A percentile compares a stretch with the other conserved stretches of the same genome.
These are phyloP conservation scores for Monosporascus sp. DNA, from an alignment of 2,329 filamentous ascomycete species.

Conservation along the genomic window DNA sequence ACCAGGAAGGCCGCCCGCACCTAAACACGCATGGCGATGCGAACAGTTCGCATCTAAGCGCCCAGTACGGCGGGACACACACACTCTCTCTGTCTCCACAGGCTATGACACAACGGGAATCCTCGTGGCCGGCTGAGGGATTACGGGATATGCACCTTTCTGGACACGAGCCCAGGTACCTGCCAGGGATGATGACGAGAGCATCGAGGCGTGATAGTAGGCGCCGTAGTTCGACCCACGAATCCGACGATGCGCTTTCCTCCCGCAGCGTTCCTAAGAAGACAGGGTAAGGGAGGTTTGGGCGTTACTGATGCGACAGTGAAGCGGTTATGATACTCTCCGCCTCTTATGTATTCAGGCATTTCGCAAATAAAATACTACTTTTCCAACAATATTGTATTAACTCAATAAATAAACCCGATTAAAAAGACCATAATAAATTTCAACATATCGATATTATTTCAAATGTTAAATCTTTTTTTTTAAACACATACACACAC, in stretches of 20 bases:
- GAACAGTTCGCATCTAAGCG: constrained; percentile 8
- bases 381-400: background rate
- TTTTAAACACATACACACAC: no score
- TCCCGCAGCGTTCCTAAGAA: constrained; percentile 13
- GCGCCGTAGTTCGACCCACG: constrained; percentile 32
- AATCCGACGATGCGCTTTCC: constrained; percentile 28
- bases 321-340: no score
- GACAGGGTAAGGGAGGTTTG: constrained; percentile 12
- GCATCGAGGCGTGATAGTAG: constrained; percentile 41
- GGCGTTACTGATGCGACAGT: no score
- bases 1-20: background rate
- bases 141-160: constrained; percentile 43
- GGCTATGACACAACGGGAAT: constrained; percentile 24
- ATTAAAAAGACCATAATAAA: no score
- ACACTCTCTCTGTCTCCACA: constrained; percentile 12
- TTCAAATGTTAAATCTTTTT: no score
- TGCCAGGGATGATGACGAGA: constrained; percentile 62
- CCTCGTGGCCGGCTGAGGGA: constrained; percentile 32
- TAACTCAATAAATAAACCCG: no score
- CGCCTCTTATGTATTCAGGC: no score
- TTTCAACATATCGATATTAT: no score
- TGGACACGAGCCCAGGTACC: constrained; percentile 62
- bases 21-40: constrained; percentile 10
- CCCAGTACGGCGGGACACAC: constrained; percentile 6
- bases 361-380: no score